These are phyloP conservation scores for Flagelloscypha sp. DNA, from an alignment of 768 basidiomycete genomes.

Conservation along the genomic window DNA sequence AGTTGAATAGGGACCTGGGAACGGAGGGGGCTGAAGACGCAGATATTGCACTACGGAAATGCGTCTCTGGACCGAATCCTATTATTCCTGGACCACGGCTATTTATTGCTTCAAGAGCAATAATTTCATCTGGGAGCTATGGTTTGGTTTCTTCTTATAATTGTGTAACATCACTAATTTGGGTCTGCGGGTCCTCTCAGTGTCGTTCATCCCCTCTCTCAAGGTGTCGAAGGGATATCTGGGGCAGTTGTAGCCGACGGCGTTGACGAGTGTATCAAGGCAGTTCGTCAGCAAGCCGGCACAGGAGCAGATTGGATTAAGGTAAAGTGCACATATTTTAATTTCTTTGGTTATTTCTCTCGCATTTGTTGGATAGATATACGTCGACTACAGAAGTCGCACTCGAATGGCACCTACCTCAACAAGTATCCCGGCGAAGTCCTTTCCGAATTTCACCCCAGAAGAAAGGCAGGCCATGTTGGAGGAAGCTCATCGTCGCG, in stretches of 20 bases:
- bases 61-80: constrained; percentile 36
- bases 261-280: constrained; percentile 42
- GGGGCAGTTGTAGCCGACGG: constrained; percentile 57
- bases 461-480: constrained; percentile 43
- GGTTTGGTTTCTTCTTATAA: constrained; percentile 24
- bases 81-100: constrained; percentile 56
- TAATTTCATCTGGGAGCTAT: constrained; percentile 54
- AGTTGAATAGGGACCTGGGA: constrained; percentile 48
- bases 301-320: constrained; percentile 66
- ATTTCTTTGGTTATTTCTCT: constrained; percentile 5
- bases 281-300: constrained; percentile 53
- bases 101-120: constrained; percentile 51
- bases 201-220: constrained; percentile 30
- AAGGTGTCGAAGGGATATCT: constrained; percentile 48
- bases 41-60: constrained; percentile 49
- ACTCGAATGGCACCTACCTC: constrained; percentile 37
- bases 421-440: constrained; percentile 19
- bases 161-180: constrained; percentile 3
- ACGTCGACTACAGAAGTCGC: constrained; percentile 49
- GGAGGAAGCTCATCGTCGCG: constrained; percentile 39
- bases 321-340: constrained; percentile 20
- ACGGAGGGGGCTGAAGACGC: constrained; percentile 61
- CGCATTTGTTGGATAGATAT: constrained; percentile 29
- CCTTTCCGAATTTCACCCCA: constrained; percentile 35
- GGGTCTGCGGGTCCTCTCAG: constrained; percentile 43